Percentiles rank a stretch among this genome's conserved stretches.
phyloP scores from a whole-genome alignment of 2,329 filamentous ascomycete genomes.

The Cercospora zeina region DNA sequence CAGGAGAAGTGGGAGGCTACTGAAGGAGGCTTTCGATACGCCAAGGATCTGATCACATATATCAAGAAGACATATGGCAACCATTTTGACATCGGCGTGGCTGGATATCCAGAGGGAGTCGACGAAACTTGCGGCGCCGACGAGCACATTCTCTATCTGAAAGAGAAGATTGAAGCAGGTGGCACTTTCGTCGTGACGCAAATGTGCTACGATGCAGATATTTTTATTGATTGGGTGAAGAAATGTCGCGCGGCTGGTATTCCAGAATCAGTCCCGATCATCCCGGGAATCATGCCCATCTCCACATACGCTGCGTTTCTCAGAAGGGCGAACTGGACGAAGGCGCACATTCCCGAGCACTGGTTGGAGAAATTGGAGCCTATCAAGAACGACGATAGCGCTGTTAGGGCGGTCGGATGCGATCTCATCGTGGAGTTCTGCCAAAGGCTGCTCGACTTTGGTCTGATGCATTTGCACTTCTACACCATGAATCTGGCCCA shows the following conservation, averaged over 20 bases:
- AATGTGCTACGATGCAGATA: conserved; percentile 99
- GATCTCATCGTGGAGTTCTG: conserved; percentile 87
- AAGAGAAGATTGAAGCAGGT: conserved; percentile 94
- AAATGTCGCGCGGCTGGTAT: conserved; percentile 86
- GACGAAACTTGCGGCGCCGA: conserved; percentile 91
- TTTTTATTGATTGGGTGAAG: conserved; percentile 86
- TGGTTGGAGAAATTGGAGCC: conserved; percentile 85
- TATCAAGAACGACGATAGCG: conserved; percentile 93
- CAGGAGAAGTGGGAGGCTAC: conserved; percentile 90
- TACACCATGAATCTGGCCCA: conserved; percentile 99
- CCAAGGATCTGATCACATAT: conserved; percentile 83
- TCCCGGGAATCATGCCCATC: conserved; percentile 90
- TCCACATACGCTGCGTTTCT: conserved; percentile 93
- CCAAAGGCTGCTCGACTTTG: conserved; percentile 75
- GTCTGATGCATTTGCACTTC: conserved; percentile 86
- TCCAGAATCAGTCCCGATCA: conserved; percentile 66
- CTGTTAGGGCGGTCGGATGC: conserved; percentile 86
- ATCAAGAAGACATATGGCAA: conserved; percentile 77
- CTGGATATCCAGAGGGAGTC: conserved; percentile 92
- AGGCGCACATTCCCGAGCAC: conserved; percentile 74
- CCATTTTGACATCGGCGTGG: conserved; percentile 96
- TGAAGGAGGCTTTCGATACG: conserved; percentile 80
- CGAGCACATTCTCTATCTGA: conserved; percentile 81
- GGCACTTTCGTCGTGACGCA: conserved; percentile 94
- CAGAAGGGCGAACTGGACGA: conserved; percentile 85